Percentiles rank a stretch among this genome's conserved stretches.
phyloP scores from a whole-genome alignment of 2,329 filamentous ascomycete species.

The Tolypocladium ophioglossoides region DNA sequence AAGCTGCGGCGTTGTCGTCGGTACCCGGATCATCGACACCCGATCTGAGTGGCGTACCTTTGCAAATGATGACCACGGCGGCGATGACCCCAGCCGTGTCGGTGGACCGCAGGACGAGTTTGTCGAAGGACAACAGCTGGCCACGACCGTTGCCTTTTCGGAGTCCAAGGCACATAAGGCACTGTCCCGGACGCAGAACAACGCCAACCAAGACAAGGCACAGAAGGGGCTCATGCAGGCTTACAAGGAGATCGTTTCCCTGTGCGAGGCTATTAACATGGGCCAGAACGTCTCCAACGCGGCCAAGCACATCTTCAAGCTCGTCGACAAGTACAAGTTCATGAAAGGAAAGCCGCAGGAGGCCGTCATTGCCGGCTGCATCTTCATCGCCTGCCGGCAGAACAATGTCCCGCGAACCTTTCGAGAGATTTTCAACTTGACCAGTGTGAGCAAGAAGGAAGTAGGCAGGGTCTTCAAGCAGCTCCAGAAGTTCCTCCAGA shows the following conservation, averaged over 20 bases:
- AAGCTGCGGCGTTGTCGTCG: slow-evolving; percentile 83
- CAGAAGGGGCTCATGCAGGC: slow-evolving; percentile 74
- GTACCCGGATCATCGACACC: slow-evolving; percentile 86
- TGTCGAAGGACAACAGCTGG: slow-evolving; percentile 79
- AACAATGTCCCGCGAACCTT: slow-evolving; percentile 82
- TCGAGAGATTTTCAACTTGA: slow-evolving; percentile 86
- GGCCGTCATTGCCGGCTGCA: slow-evolving; percentile 87
- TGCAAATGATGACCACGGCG: slow-evolving; percentile 93
- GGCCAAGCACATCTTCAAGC: slow-evolving; percentile 91
- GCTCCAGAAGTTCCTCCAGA: slow-evolving; percentile 77
- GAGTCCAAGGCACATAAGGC: slow-evolving; percentile 63
- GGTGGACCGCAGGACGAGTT: slow-evolving; percentile 88
- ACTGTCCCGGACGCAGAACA: slow-evolving; percentile 76
- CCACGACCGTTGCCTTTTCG: slow-evolving; percentile 78
- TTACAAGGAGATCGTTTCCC: slow-evolving; percentile 78
- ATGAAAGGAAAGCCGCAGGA: slow-evolving; percentile 96
- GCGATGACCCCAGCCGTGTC: slow-evolving; percentile 95
- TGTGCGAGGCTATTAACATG: slow-evolving; percentile 78
- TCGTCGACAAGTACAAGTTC: slow-evolving; percentile 82
- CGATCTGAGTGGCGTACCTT: slow-evolving; percentile 98
- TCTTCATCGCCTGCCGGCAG: slow-evolving; percentile 95
- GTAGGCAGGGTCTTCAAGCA: slow-evolving; percentile 93
- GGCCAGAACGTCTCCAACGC: slow-evolving; percentile 74
- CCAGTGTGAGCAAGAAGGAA: slow-evolving; percentile 92
- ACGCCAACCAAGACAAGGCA: slow-evolving; percentile 72